Evolutionary conservation across 768 basidiomycete species (phyloP).

Genomic region (Kockovaella imperatae): DNA sequence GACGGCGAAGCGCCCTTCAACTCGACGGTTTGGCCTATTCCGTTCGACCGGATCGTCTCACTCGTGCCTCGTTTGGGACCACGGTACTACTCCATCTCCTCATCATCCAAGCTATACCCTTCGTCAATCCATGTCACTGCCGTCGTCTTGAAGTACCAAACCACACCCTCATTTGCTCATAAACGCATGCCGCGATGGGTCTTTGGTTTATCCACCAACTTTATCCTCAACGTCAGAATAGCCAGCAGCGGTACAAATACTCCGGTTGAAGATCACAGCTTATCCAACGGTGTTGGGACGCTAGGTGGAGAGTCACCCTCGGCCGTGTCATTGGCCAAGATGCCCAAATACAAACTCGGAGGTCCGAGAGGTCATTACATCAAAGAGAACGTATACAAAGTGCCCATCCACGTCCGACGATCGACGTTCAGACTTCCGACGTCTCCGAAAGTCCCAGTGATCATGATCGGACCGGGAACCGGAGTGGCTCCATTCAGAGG

Average conservation of each 20-base stretch:
- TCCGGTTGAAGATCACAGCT: slow-evolving; percentile 8
- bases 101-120: slow-evolving; percentile 86
- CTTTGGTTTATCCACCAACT: slow-evolving; percentile 89
- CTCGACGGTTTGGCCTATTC: slow-evolving; percentile 78
- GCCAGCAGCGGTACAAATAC: slow-evolving; percentile 47
- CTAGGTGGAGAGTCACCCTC: slow-evolving; percentile 26
- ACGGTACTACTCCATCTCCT: slow-evolving; percentile 97
- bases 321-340: slow-evolving; percentile 37
- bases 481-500: slow-evolving; percentile 99
- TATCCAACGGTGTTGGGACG: slow-evolving; percentile 5
- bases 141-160: slow-evolving; percentile 88
- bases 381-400: slow-evolving; percentile 61
- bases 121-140: slow-evolving; percentile 85
- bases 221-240: slow-evolving; percentile 83
- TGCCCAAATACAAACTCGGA: slow-evolving; percentile 73
- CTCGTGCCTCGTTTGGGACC: slow-evolving; percentile 89
- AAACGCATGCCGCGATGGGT: slow-evolving; percentile 57
- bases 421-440: slow-evolving; percentile 96
- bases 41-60: slow-evolving; percentile 94
- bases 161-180: slow-evolving; percentile 52
- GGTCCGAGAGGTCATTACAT: slow-evolving; percentile 84
- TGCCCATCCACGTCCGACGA: slow-evolving; percentile 87
- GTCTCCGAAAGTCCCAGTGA: slow-evolving; percentile 93
- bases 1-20: slow-evolving; percentile 54
- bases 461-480: slow-evolving; percentile 98